phyloP scores from a whole-genome alignment of 331 rosid species.

The Acacia pycnantha region DNA sequence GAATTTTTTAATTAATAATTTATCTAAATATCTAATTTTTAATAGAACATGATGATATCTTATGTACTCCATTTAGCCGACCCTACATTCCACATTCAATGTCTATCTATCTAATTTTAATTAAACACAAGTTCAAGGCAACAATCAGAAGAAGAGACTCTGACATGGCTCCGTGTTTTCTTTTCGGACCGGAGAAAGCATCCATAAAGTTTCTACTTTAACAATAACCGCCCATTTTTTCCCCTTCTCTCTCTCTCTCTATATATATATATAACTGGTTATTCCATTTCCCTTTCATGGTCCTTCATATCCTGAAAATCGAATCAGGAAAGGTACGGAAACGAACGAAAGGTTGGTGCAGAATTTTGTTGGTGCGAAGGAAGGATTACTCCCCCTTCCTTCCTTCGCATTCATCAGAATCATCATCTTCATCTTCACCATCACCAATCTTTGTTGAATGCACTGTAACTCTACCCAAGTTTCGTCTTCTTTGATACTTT shows the following conservation, averaged over 20 bases:
- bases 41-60: too few relatives aligned
- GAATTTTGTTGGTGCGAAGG: conserved; percentile 51
- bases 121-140: neutral
- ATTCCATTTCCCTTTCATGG: neutral
- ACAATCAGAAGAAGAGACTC: neutral
- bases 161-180: neutral
- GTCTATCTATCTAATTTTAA: too few relatives aligned
- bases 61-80: too few relatives aligned
- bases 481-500: conserved; percentile 23
- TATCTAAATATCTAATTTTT: too few relatives aligned
- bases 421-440: conserved; percentile 39
- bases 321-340: conserved; percentile 38
- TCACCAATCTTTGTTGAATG: conserved; percentile 30
- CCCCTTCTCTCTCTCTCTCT: neutral
- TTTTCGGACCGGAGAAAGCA: neutral
- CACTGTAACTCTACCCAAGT: conserved; percentile 6
- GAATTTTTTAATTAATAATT: too few relatives aligned
- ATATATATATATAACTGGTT: neutral
- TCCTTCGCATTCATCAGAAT: conserved; percentile 51
- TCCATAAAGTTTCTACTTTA: neutral
- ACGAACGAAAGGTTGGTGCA: conserved; percentile 37
- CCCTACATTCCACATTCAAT: too few relatives aligned
- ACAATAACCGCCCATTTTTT: neutral
- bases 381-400: conserved; percentile 27
- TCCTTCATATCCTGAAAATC: conserved; percentile 1